phyloP scores from a whole-genome alignment of 2,329 filamentous ascomycete genomes.

The Aspergillus sergii region DNA sequence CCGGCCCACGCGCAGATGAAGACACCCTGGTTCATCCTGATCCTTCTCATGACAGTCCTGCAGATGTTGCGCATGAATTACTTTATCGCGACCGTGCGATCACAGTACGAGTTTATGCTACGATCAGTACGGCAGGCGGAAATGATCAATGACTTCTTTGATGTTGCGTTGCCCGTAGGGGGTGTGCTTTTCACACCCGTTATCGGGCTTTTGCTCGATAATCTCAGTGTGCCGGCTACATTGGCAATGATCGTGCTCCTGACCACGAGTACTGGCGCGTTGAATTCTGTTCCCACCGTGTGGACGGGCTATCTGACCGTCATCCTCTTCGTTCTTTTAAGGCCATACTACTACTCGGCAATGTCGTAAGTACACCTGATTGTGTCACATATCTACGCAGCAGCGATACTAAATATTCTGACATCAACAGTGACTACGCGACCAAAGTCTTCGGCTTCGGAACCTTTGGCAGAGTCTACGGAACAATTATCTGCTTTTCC shows the following conservation, averaged over 20 bases:
- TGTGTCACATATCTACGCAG: not conserved
- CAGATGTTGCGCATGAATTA: slow-evolving; percentile 82
- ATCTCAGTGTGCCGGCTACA: slow-evolving; percentile 71
- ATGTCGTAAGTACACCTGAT: slow-evolving; percentile 60
- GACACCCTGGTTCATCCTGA: slow-evolving; percentile 84
- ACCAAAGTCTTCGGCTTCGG: slow-evolving; percentile 92
- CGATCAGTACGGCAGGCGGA: slow-evolving; percentile 62
- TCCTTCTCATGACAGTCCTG: slow-evolving; percentile 76
- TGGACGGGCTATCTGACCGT: slow-evolving; percentile 73
- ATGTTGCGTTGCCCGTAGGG: slow-evolving; percentile 76
- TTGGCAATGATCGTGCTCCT: slow-evolving; percentile 69
- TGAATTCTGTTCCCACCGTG: slow-evolving; percentile 71
- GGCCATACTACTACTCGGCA: slow-evolving; percentile 88
- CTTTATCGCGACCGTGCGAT: slow-evolving; percentile 83
- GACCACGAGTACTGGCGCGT: slow-evolving; percentile 72
- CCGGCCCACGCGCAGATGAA: slow-evolving; percentile 71
- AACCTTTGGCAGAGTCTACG: slow-evolving; percentile 90
- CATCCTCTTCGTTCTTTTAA: slow-evolving; percentile 79
- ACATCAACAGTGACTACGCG: slow-evolving; percentile 66
- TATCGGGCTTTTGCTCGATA: slow-evolving; percentile 78
- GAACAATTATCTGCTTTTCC: slow-evolving; percentile 81
- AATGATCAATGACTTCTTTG: slow-evolving; percentile 80
- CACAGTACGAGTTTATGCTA: slow-evolving; percentile 80
- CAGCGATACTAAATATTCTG: not conserved
- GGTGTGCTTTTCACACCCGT: slow-evolving; percentile 82